phyloP scores from a whole-genome alignment of 78 protist genomes.

The Pigoraptor vietnamica region DNA sequence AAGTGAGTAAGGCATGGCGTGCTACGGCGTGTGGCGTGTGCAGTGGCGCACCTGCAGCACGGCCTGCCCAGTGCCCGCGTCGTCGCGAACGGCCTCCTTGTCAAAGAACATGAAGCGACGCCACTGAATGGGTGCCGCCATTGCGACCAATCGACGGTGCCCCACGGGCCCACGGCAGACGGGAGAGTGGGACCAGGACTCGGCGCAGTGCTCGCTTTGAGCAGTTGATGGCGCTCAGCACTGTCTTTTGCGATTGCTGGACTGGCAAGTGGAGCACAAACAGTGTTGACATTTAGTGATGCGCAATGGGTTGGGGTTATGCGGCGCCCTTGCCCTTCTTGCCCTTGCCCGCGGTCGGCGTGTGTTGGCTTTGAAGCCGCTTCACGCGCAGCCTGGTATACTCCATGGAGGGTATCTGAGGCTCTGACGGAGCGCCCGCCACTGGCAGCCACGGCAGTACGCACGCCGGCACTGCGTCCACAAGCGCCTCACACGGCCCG shows the following conservation, averaged over 20 bases:
- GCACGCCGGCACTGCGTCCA: not conserved
- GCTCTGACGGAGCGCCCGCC: too few species aligned
- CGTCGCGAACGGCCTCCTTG: conserved; percentile 12
- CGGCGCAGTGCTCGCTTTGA: too few species aligned
- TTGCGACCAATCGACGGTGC: too few species aligned
- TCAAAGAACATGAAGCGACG: conserved; percentile 34
- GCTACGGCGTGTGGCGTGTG: not conserved
- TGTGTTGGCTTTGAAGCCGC: not conserved
- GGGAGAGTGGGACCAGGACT: too few species aligned
- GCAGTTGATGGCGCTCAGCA: too few species aligned
- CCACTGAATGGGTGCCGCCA: conserved; percentile 13
- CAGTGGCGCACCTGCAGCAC: not conserved
- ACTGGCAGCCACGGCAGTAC: not conserved
- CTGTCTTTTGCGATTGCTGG: too few species aligned
- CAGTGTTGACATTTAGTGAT: too few species aligned
- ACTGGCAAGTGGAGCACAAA: too few species aligned
- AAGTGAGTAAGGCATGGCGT: not conserved
- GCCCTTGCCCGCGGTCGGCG: not conserved
- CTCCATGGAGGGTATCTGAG: not conserved
- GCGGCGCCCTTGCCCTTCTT: too few species aligned
- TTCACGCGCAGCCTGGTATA: not conserved
- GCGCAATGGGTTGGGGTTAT: too few species aligned
- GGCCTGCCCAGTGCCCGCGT: not conserved
- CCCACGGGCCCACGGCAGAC: too few species aligned
- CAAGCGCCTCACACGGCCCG: not conserved